Base-by-base conservation (phyloP, 1,284 basidiomycete genomes). In the Ganoderma boninense region DNA sequence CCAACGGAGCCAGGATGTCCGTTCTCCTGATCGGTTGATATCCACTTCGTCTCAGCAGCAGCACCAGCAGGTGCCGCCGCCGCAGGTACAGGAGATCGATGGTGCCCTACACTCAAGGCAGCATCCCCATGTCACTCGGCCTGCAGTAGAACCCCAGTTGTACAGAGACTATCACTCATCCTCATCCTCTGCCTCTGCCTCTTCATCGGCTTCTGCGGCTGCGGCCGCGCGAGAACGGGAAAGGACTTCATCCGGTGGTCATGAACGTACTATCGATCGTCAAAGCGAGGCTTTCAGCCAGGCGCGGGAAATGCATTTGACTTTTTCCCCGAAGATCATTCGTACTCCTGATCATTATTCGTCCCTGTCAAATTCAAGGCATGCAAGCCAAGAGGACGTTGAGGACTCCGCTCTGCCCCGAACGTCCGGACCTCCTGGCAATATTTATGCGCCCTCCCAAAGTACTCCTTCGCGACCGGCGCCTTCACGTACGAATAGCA, bases 291-390 rank as follows among this genome's bases (percentile, higher is more conserved):
- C 80, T 0, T 90, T 86, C 74, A 89, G 85, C 0, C 76, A 85
- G 11, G 82, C 80, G 64, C 81, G 78, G 26, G 85, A 88, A 26
- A 85, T 92, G 18, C 85, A 88, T 60, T 83, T 90, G 0, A 92
- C 92, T 0, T 93, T 93, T 75, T 89, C 90, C 2, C 77, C 87
- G 23, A 87, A 82, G 60, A 90, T 92, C 77, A 83, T 93, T 32
- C 89, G 91, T 60, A 91, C 88, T 3, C 92, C 92, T 7, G 82
- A 84, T 13, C 85, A 90, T 77, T 90, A 90, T 69, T 72, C 79
- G 64, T 61, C 71, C 14, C 40, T 67, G 38, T 69, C 74, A 26
- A 42, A n/a, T 2, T 56, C 69, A 23, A 74, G 67, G 20, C 72
- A 66, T 16, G 38, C 54, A 43, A 72, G 66, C 14, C 46, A 46